Conservation (phyloP, 805 yeast genomes). For the Candida arabinofermentans region DNA sequence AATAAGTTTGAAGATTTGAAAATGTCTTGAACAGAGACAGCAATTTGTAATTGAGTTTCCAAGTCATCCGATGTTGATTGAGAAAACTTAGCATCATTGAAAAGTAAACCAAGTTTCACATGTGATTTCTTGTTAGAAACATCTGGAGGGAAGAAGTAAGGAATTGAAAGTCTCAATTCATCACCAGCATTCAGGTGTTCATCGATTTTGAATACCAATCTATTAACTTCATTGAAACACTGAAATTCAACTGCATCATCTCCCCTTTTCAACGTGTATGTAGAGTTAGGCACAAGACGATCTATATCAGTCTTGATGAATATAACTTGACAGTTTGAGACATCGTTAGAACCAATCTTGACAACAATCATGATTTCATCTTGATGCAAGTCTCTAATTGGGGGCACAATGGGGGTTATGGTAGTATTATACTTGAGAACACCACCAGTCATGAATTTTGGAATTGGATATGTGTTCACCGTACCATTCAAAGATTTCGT, state of each 20-base stretch:
- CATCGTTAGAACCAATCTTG: slow-evolving; percentile 15
- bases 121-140: slow-evolving; percentile 29
- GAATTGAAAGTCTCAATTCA: slow-evolving; percentile 18
- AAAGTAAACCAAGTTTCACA: slow-evolving; percentile 18
- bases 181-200: slow-evolving; percentile 6
- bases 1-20: slow-evolving; percentile 54
- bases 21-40: slow-evolving; percentile 79
- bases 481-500: slow-evolving; percentile 8
- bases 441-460: slow-evolving; percentile 9
- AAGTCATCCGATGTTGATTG: slow-evolving; percentile 26
- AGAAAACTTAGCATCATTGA: slow-evolving; percentile 18
- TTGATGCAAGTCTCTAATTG: slow-evolving; percentile 22
- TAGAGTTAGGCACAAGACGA: slow-evolving; percentile 20
- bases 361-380: slow-evolving; percentile 24
- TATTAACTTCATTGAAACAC: slow-evolving; percentile 9
- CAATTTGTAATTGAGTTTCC: slow-evolving; percentile 54
- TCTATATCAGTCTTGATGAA: slow-evolving; percentile 28
- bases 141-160: slow-evolving; percentile 33
- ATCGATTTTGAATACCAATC: slow-evolving; percentile 15
- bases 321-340: slow-evolving; percentile 12
- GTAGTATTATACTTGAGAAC: slow-evolving; percentile 16
- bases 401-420: slow-evolving; percentile 19
- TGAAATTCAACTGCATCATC: slow-evolving; percentile 13
- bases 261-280: slow-evolving; percentile 8
- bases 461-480: slow-evolving; percentile 17